Base-by-base conservation (phyloP, 1,139 yeast genomes). In the Candida anutae region DNA sequence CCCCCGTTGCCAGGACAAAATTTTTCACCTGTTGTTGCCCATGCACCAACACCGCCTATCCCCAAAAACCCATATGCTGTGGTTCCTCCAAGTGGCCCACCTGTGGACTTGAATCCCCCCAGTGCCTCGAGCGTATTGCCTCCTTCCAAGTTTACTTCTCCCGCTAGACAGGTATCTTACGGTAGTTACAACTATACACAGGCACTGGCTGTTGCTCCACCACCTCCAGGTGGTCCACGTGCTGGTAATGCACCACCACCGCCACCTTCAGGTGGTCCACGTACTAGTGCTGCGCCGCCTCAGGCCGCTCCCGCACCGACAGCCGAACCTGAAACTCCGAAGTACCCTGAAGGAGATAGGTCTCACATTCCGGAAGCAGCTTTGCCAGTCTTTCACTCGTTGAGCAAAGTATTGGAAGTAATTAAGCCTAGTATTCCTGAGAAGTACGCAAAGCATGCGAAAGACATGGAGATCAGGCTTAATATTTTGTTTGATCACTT, bases 381-480 rank as follows among this genome's bases (percentile, higher is more conserved):
- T 2, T 47, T 55, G 37, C 77, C 79, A n/a, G 74, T 90, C 28
- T 76, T 60, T 45, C 64, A 69, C 17, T 62, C 62, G 15, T 66
- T 90, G 35, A 60, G 63, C 15, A 50, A 55, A 5, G 76, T 75
- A 39, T 55, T 83, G 39, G 71, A 65, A 24, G 65, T 73, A 15
- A 76, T 84, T 15, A 74, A 77, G 42, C 94, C 95, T 13, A 62
- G 63, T 27, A 71, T 87, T 27, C 95, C 96, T 14, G 82, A 74
- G 31, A 78, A 74, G 49, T 85, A 74, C 48, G 53, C 67, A 22
- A 79, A 76, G 38, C 96, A 87, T 47, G 73, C 82, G 27, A 63
- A 62, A 29, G 97, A 90, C 50, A 78, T 94, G 51, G 90, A 77
- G 43, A 80, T 80, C 58, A 74, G 97, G 51, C 59, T 90, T 35